phyloP scores from a whole-genome alignment of 306 rosid species.

The Pueraria montana region DNA sequence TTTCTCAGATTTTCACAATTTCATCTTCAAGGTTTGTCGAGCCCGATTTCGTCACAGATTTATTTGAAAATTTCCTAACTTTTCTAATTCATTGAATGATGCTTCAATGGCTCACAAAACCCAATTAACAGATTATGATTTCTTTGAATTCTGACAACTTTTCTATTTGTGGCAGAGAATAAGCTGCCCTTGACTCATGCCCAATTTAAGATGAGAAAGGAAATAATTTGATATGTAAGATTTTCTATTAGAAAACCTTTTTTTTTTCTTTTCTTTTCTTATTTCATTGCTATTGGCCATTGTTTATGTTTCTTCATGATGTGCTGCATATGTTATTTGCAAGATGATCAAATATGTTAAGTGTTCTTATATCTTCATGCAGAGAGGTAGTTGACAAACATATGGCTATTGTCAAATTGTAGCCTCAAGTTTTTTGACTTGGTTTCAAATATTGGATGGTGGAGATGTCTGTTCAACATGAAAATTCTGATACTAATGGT shows the following conservation, averaged over 20 bases:
- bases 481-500: conserved; percentile 52
- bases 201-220: conserved; percentile 23
- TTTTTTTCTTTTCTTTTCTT: conserved; percentile 6
- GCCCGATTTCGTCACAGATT: conserved; percentile 24
- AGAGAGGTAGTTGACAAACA: conserved; percentile 44
- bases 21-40: conserved; percentile 4
- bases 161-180: conserved; percentile 44
- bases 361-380: conserved; percentile 33
- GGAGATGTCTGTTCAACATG: conserved; percentile 69
- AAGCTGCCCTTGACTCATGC: conserved; percentile 34
- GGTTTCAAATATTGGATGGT: conserved; percentile 51
- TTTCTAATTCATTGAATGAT: not conserved
- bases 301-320: not conserved
- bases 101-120: not conserved
- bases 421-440: conserved; percentile 47
- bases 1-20: not conserved
- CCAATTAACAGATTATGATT: not conserved
- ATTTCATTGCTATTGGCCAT: not conserved
- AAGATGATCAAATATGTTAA: conserved; percentile 27
- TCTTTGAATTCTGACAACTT: conserved; percentile 29
- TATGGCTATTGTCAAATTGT: conserved; percentile 54
- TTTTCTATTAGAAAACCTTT: conserved; percentile 25
- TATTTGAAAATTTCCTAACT: not conserved
- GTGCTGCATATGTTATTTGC: not conserved
- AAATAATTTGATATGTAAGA: conserved; percentile 48